These are phyloP conservation scores for Phytophthora multivora DNA, from an alignment of 352 stramenopile genomes.

Conservation along the genomic window DNA sequence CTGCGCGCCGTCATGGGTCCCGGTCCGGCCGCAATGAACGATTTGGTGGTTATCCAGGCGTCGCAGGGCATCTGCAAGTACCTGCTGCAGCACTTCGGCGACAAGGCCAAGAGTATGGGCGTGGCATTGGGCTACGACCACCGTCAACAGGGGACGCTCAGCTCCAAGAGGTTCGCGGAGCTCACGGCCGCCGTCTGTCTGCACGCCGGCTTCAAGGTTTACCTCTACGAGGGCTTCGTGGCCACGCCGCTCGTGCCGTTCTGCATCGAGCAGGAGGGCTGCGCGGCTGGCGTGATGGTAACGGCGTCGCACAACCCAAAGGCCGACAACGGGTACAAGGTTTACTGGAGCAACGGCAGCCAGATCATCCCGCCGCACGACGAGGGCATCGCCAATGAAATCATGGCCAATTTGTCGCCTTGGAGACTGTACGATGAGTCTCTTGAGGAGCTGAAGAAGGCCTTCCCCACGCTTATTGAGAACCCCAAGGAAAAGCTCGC, in stretches of 20 bases:
- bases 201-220: conserved; percentile 87
- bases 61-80: conserved; percentile 91
- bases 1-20: conserved; percentile 90
- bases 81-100: conserved; percentile 75
- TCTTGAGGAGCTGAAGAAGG: conserved; percentile 36
- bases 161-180: conserved; percentile 88
- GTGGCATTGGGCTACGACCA: conserved; percentile 93
- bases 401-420: conserved; percentile 90
- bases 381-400: conserved; percentile 90
- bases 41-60: conserved; percentile 93
- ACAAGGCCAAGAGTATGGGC: conserved; percentile 72
- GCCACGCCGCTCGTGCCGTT: conserved; percentile 95
- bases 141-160: conserved; percentile 73
- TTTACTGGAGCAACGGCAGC: conserved; percentile 94
- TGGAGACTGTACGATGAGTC: conserved; percentile 77
- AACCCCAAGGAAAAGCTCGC: conserved; percentile 77
- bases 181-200: conserved; percentile 87
- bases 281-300: conserved; percentile 92
- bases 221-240: conserved; percentile 91
- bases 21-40: conserved; percentile 91
- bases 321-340: conserved; percentile 98
- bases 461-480: conserved; percentile 50
- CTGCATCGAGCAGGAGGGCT: conserved; percentile 79
- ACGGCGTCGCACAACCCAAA: conserved; percentile 99
- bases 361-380: conserved; percentile 98